Evolutionary conservation across 176 grass and related monocot genomes (phyloP).

Genomic region (Pontederia paniculata): DNA sequence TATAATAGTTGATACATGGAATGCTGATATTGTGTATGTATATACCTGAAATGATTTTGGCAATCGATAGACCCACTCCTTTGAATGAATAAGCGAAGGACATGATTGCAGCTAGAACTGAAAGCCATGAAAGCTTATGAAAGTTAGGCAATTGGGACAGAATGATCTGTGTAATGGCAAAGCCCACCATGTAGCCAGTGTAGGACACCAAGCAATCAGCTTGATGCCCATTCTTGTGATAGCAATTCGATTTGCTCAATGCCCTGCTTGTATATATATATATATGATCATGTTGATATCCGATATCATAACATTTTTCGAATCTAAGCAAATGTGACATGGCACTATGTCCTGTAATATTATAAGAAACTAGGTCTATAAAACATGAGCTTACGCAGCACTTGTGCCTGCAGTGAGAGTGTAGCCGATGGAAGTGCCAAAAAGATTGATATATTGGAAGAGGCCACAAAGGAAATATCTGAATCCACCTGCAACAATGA

Average conservation of each 20-base stretch:
- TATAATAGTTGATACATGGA: no score
- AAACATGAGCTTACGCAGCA: slow-evolving; percentile 39
- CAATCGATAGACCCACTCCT: slow-evolving; percentile 51
- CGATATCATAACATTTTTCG: not conserved
- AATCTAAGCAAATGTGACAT: not conserved
- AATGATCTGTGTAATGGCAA: slow-evolving; percentile 66
- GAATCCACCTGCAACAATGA: slow-evolving; percentile 32
- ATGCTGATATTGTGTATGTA: no score
- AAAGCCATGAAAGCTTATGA: slow-evolving; percentile 58
- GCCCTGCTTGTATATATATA: slow-evolving; percentile 30
- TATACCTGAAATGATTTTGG: slow-evolving; percentile 41
- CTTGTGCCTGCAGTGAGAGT: slow-evolving; percentile 84
- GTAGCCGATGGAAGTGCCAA: slow-evolving; percentile 63
- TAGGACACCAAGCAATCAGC: slow-evolving; percentile 47
- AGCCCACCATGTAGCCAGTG: slow-evolving; percentile 64
- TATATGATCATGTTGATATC: no score
- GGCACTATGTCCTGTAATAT: no score
- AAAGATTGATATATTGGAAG: slow-evolving; percentile 78
- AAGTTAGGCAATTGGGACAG: slow-evolving; percentile 75
- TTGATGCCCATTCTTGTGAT: slow-evolving; percentile 34
- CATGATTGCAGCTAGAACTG: slow-evolving; percentile 69
- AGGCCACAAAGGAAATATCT: slow-evolving; percentile 56
- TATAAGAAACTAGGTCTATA: no score
- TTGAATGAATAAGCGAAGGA: slow-evolving; percentile 70
- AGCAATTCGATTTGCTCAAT: slow-evolving; percentile 68